Conservation (phyloP, 805 yeast genomes). For the Saccharomycopsis sp. region DNA sequence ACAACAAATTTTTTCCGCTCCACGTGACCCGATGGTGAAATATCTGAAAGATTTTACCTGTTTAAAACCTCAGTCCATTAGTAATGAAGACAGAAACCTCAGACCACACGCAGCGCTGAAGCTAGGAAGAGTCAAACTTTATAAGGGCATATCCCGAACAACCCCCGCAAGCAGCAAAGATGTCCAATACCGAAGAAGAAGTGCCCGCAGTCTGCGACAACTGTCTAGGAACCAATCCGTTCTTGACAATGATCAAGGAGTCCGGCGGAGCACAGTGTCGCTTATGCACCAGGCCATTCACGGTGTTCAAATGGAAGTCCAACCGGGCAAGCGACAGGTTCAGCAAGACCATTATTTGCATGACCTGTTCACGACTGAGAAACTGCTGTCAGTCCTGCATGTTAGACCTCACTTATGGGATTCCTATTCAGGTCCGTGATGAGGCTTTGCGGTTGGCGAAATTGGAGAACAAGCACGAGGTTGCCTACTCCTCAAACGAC, state of each 20-base stretch:
- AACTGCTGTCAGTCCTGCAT: slow-evolving; percentile 88
- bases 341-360: slow-evolving; percentile 65
- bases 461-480: slow-evolving; percentile 30
- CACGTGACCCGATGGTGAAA: neutral
- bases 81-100: too few species aligned
- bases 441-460: slow-evolving; percentile 72
- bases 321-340: slow-evolving; percentile 36
- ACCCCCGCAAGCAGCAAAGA: neutral
- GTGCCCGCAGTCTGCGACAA: slow-evolving; percentile 64
- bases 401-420: slow-evolving; percentile 72
- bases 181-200: slow-evolving; percentile 22
- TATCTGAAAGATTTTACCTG: too few species aligned
- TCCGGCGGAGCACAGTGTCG: slow-evolving; percentile 74
- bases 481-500: slow-evolving; percentile 42
- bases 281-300: slow-evolving; percentile 78
- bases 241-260: slow-evolving; percentile 66
- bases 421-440: slow-evolving; percentile 75
- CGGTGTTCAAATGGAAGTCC: slow-evolving; percentile 70
- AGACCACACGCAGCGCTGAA: too few species aligned
- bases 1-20: neutral
- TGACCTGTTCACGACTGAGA: slow-evolving; percentile 68
- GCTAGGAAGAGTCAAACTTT: neutral
- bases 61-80: neutral
- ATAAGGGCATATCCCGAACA: neutral
- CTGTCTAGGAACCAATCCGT: slow-evolving; percentile 63